Evolutionary conservation across 1,284 basidiomycete genomes (phyloP).

Genomic region (Ustilago esculenta): DNA sequence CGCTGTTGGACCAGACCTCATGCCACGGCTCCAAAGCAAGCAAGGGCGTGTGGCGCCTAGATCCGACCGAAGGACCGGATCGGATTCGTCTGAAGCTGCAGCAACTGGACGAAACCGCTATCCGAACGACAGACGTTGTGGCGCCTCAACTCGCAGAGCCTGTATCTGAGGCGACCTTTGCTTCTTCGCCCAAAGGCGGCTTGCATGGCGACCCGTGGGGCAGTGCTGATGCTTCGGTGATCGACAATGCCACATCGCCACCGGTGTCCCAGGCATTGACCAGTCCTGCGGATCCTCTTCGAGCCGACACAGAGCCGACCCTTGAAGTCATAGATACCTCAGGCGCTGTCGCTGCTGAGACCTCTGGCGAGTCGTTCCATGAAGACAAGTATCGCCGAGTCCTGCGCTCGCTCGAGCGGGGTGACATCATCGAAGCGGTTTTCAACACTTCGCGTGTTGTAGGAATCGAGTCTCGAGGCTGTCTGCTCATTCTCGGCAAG

Average conservation of each 20-base stretch:
- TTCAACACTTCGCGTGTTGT: slow-evolving; percentile 66
- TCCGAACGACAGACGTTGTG: slow-evolving; percentile 14
- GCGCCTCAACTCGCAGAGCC: slow-evolving; percentile 31
- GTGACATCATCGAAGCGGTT: slow-evolving; percentile 90
- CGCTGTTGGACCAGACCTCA: slow-evolving; percentile 19
- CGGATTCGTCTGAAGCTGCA: slow-evolving; percentile 60
- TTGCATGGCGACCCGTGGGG: slow-evolving; percentile 33
- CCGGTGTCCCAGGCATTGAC: background rate
- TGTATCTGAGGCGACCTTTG: background rate
- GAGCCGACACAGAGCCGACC: background rate
- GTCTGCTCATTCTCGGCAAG: slow-evolving; percentile 84
- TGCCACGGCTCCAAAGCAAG: background rate
- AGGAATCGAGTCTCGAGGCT: slow-evolving; percentile 72
- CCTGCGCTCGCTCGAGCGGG: slow-evolving; percentile 76
- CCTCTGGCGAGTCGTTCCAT: slow-evolving; percentile 23
- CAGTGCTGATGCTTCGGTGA: slow-evolving; percentile 15
- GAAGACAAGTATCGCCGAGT: slow-evolving; percentile 75
- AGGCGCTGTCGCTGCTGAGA: slow-evolving; percentile 6
- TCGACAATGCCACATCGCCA: background rate
- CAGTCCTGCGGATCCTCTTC: background rate
- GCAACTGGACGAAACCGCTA: slow-evolving; percentile 30
- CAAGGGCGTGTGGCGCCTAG: slow-evolving; percentile 51
- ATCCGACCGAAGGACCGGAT: slow-evolving; percentile 64
- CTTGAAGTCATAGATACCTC: slow-evolving; percentile 2
- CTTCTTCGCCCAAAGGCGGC: slow-evolving; percentile 3